These are phyloP conservation scores for Corchorus olitorius DNA, from an alignment of 345 rosid species.

Conservation along the genomic window DNA sequence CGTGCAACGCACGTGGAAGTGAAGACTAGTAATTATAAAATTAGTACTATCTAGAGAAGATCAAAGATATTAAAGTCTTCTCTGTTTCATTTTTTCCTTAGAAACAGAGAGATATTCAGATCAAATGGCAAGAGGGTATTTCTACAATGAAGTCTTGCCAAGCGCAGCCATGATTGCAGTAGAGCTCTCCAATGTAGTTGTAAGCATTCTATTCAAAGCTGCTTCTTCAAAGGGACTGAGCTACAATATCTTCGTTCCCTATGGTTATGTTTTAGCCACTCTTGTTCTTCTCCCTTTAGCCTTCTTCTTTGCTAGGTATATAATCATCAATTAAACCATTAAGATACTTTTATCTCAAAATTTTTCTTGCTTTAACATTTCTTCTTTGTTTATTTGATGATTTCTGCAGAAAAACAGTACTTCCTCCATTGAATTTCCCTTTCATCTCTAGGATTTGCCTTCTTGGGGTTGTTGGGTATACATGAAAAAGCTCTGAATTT, in stretches of 20 bases:
- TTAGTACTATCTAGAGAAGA: conserved; percentile 11
- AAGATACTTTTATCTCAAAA: not conserved
- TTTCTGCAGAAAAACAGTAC: conserved; percentile 18
- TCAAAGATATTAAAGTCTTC: no score
- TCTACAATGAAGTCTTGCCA: conserved; percentile 30
- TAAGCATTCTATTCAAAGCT: conserved; percentile 37
- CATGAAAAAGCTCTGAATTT: not conserved
- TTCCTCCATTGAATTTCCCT: conserved; percentile 28
- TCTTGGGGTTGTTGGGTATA: conserved; percentile 34
- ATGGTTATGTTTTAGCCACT: conserved; percentile 31
- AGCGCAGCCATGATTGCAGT: conserved; percentile 34
- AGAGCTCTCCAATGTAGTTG: conserved; percentile 33
- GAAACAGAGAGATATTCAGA: conserved; percentile 24
- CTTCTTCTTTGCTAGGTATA: conserved; percentile 27
- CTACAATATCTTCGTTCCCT: conserved; percentile 32
- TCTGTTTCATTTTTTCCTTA: not conserved
- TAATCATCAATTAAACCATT: not conserved
- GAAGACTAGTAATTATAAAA: no score
- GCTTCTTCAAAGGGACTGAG: conserved; percentile 39
- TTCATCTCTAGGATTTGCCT: conserved; percentile 33
- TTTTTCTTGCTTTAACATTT: not conserved
- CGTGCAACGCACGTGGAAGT: no score
- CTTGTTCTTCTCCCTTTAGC: conserved; percentile 30
- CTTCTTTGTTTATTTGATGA: not conserved
- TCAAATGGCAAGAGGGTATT: conserved; percentile 16